Evolutionary conservation across 2,329 filamentous ascomycete genomes (phyloP), one percentile per base, ranked within the genome.

Genomic region (Aureobasidium sp.): DNA sequence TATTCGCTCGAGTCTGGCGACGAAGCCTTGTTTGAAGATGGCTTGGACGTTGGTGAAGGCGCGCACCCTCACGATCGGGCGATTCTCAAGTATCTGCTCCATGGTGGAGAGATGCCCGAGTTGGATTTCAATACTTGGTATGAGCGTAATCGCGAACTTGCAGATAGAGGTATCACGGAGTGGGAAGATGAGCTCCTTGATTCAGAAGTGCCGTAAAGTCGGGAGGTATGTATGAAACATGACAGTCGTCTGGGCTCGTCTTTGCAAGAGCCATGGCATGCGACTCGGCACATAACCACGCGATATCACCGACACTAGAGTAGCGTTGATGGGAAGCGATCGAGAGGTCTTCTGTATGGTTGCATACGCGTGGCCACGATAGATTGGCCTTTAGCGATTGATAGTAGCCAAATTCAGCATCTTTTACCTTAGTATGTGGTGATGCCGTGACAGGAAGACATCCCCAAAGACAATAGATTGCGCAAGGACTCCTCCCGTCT

Each of bases 1-100:
- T 57, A 57, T 14, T 41, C 53, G 17, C 17, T n/a, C 61, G 67
- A 68, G 12, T 49, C 65, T 22, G 60, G 64, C 22, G 45, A 59
- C 14, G 42, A 59, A 29, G 55, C 37, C 6, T 39, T 59, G 20
- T 59, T 51, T 3, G 58, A 63, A 12, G 53, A 51, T 17, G 61
- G 63, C 14, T 42, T 62, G 20, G 61, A 61, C 29, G 39, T 57
- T 5, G 53, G 53, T 6, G 39, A 57, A 45, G 52, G 41, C 3
- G 53, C 53, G 3, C 53, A 57, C 12, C 53, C 53, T 3, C 63
- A 65, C 34, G 55, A 59, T 14, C 55, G 44, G 9, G 55, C 42
- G 5, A 48, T 59, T 9, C 41, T 44, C 42, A 27, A 15, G 3
- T 59, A 47, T 39, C 31, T 59, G n/a, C 41, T 59, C 7, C 44